Percentiles rank a stretch among this genome's conserved stretches.
Conservation (phyloP, 2,329 filamentous ascomycete species). For the Ophiostoma montium region DNA sequence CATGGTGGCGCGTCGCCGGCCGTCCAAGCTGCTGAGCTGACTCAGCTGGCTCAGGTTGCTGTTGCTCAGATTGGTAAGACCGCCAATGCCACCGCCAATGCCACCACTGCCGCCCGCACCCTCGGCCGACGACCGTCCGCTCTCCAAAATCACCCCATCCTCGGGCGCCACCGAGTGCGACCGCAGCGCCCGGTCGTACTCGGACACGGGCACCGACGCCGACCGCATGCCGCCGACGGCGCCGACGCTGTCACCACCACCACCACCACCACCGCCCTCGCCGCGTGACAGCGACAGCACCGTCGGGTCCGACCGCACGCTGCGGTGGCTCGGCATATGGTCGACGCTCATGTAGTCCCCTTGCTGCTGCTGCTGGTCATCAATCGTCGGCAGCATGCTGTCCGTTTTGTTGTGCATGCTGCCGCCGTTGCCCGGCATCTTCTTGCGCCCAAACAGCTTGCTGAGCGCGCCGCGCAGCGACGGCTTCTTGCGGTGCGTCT, state of each 20-base stretch:
- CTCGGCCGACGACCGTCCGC: constrained; percentile 37
- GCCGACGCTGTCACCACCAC: no score
- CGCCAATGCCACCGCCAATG: background rate
- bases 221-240: constrained; percentile 35
- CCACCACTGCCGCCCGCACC: background rate
- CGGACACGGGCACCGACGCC: constrained; percentile 43
- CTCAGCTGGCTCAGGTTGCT: background rate
- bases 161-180: constrained; percentile 47
- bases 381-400: background rate
- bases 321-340: constrained; percentile 28
- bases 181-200: constrained; percentile 44
- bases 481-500: constrained; percentile 42
- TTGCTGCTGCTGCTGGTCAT: background rate
- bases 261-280: background rate
- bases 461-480: constrained; percentile 40
- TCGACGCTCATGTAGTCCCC: background rate
- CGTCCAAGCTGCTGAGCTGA: background rate
- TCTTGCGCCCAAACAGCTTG: constrained; percentile 45
- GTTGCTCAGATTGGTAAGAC: background rate
- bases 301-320: constrained; percentile 29
- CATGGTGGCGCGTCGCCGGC: constrained; percentile 25
- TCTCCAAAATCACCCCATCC: constrained; percentile 38
- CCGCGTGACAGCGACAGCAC: constrained; percentile 21
- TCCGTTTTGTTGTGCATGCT: background rate
- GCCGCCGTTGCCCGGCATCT: constrained; percentile 17